Percentiles rank a stretch among this genome's conserved stretches.
These are phyloP conservation scores for Backusella luteola DNA, from an alignment of 192 early-diverging fungal genomes.

Conservation along the genomic window DNA sequence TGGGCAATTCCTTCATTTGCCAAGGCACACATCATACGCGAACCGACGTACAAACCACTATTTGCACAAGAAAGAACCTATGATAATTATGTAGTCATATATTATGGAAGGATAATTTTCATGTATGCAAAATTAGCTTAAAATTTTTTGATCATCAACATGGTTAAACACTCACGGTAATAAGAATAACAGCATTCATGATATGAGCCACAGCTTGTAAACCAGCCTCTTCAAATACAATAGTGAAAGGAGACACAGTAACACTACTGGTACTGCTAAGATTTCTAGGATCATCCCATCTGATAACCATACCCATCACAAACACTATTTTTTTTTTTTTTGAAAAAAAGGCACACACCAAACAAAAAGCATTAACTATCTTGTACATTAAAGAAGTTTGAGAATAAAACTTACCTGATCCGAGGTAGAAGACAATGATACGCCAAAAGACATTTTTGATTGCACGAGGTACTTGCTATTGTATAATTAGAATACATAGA, in stretches of 20 bases:
- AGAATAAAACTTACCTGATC: constrained; percentile 56
- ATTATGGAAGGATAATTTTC: neutral
- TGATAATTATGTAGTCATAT: neutral
- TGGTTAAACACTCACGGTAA: constrained; percentile 42
- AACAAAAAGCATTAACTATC: too few relatives aligned
- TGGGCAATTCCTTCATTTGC: constrained; percentile 80
- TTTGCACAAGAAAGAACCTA: constrained; percentile 52
- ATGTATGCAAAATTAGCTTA: neutral
- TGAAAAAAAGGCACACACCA: constrained; percentile 34
- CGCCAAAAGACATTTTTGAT: constrained; percentile 78
- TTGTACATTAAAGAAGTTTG: constrained; percentile 46
- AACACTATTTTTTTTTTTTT: constrained; percentile 39
- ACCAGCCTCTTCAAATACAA: constrained; percentile 62
- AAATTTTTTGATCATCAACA: neutral
- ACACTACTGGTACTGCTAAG: constrained; percentile 47
- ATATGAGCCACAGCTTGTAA: constrained; percentile 56
- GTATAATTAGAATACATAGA: constrained; percentile 41
- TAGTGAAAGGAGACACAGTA: constrained; percentile 65
- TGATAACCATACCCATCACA: constrained; percentile 77
- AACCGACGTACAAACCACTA: constrained; percentile 81
- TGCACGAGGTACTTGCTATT: constrained; percentile 67
- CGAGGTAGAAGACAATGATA: constrained; percentile 50
- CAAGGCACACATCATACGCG: constrained; percentile 77
- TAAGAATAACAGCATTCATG: constrained; percentile 71
- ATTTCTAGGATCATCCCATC: constrained; percentile 48